Percentiles rank a stretch among this genome's conserved stretches.
Conservation (phyloP, 2,329 filamentous ascomycete species). For the Apiospora rasikravindrae region DNA sequence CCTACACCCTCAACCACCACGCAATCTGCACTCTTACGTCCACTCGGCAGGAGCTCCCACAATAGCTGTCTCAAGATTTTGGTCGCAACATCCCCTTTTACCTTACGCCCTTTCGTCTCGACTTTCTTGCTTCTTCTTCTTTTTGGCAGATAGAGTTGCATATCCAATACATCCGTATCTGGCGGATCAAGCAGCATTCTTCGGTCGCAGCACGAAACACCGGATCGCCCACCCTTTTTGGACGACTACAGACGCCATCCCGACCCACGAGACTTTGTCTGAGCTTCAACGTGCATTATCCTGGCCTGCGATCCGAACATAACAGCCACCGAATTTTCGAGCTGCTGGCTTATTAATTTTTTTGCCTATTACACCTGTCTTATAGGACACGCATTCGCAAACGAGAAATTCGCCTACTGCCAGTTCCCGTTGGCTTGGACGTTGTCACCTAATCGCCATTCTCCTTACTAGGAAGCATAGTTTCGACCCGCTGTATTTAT, state of each 20-base stretch:
- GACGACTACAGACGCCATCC: background rate
- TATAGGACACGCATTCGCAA: background rate
- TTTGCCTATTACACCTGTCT: background rate
- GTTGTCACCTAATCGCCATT: background rate
- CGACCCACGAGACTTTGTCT: background rate
- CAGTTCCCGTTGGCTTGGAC: background rate
- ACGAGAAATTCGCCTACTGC: background rate
- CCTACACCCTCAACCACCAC: constrained; percentile 10
- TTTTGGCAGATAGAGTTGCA: background rate
- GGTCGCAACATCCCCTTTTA: background rate
- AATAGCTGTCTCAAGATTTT: constrained; percentile 4
- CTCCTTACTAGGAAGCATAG: background rate
- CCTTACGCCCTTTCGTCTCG: background rate
- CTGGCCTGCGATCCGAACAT: background rate
- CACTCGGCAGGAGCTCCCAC: constrained; percentile 9
- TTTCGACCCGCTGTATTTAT: background rate
- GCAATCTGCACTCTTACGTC: background rate
- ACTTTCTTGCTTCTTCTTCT: background rate
- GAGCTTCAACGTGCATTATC: background rate
- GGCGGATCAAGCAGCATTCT: background rate
- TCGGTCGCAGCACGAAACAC: background rate
- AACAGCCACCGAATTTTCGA: background rate
- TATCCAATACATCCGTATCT: background rate
- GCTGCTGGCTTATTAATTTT: background rate
- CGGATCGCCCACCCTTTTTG: background rate